These are phyloP conservation scores for Syzygium aqueum DNA, from an alignment of 345 rosid genomes.

Conservation along the genomic window DNA sequence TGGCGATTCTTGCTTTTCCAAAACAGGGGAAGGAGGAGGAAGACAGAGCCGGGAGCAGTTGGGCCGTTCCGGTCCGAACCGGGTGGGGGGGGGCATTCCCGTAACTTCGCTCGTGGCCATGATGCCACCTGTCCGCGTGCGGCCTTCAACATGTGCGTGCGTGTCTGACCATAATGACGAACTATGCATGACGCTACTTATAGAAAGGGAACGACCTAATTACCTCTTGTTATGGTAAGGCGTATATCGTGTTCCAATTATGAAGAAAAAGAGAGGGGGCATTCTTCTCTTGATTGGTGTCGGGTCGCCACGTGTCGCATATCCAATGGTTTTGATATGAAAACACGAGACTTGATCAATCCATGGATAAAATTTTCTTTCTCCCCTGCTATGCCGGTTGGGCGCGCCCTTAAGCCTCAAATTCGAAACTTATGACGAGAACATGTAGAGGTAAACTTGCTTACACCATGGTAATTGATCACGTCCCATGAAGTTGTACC, in stretches of 20 bases:
- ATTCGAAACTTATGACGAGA: neutral
- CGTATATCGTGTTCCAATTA: neutral
- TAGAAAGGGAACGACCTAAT: neutral
- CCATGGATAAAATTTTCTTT: accelerated
- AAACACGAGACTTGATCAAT: accelerated
- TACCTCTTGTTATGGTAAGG: neutral
- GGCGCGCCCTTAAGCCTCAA: accelerated
- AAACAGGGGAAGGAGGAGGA: neutral
- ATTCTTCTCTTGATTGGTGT: too few species aligned
- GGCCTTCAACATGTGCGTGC: neutral
- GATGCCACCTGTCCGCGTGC: neutral
- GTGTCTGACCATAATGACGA: neutral
- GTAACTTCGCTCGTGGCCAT: neutral
- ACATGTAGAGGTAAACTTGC: neutral
- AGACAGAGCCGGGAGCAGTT: neutral
- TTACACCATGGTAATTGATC: neutral
- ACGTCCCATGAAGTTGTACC: too few species aligned
- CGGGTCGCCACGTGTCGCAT: accelerated
- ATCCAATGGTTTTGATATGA: accelerated
- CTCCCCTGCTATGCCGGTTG: accelerated
- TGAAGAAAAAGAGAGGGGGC: too few species aligned
- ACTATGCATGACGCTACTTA: neutral
- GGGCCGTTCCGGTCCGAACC: neutral
- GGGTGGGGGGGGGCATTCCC: neutral
- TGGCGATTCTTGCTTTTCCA: neutral